These are phyloP conservation scores for Mantamonas sphyraenae DNA, from an alignment of 78 protist genomes.

Conservation along the genomic window DNA sequence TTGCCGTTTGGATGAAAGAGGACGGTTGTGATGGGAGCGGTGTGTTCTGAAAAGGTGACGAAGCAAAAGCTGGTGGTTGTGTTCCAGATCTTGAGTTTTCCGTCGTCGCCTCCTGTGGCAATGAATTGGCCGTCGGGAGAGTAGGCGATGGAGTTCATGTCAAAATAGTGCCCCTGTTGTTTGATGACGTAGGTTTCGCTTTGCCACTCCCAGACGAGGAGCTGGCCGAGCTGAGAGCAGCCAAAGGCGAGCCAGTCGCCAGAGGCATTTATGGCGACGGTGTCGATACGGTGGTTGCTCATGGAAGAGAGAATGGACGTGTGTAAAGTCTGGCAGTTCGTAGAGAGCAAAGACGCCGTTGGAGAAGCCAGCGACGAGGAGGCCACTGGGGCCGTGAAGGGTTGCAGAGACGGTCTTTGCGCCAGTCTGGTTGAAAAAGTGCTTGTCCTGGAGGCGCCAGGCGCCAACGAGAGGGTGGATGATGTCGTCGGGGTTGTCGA, in stretches of 20 bases:
- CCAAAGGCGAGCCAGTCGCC: constrained; percentile 95
- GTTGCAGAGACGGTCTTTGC: constrained; percentile 16
- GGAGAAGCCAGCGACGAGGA: constrained; percentile 64
- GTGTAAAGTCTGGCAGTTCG: constrained; percentile 41
- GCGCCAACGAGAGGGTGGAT: not conserved
- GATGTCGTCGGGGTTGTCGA: not conserved
- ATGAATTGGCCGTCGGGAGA: constrained; percentile 72
- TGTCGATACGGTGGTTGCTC: constrained; percentile 15
- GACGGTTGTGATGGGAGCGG: constrained; percentile 60
- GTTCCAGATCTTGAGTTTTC: constrained; percentile 80
- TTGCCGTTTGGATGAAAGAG: constrained; percentile 43
- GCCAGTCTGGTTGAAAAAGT: constrained; percentile 12
- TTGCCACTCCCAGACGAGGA: constrained; percentile 95
- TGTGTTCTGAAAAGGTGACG: constrained; percentile 86
- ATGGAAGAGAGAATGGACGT: constrained; percentile 56
- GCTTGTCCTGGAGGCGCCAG: not conserved
- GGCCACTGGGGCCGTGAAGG: constrained; percentile 16
- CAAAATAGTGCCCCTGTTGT: constrained; percentile 65
- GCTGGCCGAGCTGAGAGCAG: constrained; percentile 57
- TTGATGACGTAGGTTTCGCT: constrained; percentile 71
- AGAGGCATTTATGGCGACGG: constrained; percentile 52
- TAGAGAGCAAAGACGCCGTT: constrained; percentile 74
- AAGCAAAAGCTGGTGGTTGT: constrained; percentile 71
- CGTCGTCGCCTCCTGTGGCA: constrained; percentile 86
- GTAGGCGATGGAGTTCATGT: constrained; percentile 59